Evolutionary conservation across 108 stramenopile genomes (phyloP), one percentile per base, ranked within the genome.

Genomic region (Pelagomonas calceolata): DNA sequence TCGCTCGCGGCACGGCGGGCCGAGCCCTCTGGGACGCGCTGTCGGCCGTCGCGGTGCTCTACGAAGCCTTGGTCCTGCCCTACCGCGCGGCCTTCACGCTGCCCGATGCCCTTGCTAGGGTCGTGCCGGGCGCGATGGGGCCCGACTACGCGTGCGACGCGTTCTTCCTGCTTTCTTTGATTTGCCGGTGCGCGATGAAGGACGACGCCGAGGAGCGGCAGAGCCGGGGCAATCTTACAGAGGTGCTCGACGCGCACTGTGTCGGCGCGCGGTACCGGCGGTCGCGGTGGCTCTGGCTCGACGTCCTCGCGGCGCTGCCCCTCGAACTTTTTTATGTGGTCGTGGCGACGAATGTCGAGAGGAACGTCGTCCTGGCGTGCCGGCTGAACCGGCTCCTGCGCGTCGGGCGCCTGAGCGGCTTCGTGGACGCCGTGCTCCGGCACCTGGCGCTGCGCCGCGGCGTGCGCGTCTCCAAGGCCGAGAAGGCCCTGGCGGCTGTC

Each of bases 141-240:
- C 35, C 80, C 26, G 81, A 78, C 66, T 75, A 77, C 64, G 30
- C 67, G 68, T 51, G 80, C 37, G 85, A 84, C 65, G 12, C 74
- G 4, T 82, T 86, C 69, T 84, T 86, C 70, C 44, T 80, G 15
- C 63, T 84, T 12, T 81, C 80, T 36, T 73, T 84, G 32, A 31
- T 65, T 12, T 4, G 0, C 15, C 65, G 65, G 32, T 3, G 4
- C 15, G 3, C 12, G 32, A 65, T 65, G 32, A 0, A 30, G 7
- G 39, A 43, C 39, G 9, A 10, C 39, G 12, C 9, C 39, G 39
- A 43, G 9, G 39, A 43, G 9, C n/a, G n/a, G n/a, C 9, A 5
- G 39, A 10, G 9, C 39, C 39, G 12, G 39, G 39, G 39, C 39
- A n/a, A n/a, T n/a, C 39, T 43, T 12, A 12, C 39, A 12, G 9